phyloP scores from a whole-genome alignment of 2,329 filamentous ascomycete genomes.

The Calonectria pseudoreteaudii region DNA sequence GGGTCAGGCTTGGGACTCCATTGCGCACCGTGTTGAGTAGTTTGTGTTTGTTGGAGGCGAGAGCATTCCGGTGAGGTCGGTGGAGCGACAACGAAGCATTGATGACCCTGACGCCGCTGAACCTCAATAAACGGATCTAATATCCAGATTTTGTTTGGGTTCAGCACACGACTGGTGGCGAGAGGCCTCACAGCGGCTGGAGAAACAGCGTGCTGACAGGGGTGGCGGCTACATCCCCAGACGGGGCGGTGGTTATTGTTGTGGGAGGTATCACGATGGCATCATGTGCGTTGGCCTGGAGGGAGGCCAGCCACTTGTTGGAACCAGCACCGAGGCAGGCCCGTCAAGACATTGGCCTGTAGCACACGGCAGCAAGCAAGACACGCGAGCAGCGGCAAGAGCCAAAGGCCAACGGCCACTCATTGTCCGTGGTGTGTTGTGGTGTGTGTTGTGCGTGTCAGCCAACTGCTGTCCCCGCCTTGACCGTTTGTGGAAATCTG shows the following conservation, averaged over 20 bases:
- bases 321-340: constrained; percentile 3
- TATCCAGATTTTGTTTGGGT: not conserved
- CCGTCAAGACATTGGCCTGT: constrained; percentile 8
- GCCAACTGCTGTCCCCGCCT: not conserved
- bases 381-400: constrained; percentile 21
- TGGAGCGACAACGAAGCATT: constrained; percentile 17
- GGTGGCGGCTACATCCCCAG: constrained; percentile 10
- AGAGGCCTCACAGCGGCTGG: constrained; percentile 3
- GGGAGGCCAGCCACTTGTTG: constrained; percentile 18
- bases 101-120: not conserved
- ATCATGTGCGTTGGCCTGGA: not conserved
- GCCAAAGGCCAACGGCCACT: not conserved
- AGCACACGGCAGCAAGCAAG: not conserved
- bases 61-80: constrained; percentile 15
- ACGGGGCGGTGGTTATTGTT: not conserved
- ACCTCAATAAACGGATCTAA: not conserved
- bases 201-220: constrained; percentile 9
- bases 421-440: not conserved
- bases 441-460: not conserved
- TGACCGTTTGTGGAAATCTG: constrained; percentile 6
- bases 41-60: constrained; percentile 8
- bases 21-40: constrained; percentile 17
- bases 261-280: constrained; percentile 5
- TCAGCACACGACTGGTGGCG: not conserved
- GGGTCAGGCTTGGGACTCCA: constrained; percentile 1